Percentiles rank a stretch among this genome's conserved stretches.
Conservation (phyloP, 2,329 filamentous ascomycete species). For the Teratosphaeria pseudoeucalypti region DNA sequence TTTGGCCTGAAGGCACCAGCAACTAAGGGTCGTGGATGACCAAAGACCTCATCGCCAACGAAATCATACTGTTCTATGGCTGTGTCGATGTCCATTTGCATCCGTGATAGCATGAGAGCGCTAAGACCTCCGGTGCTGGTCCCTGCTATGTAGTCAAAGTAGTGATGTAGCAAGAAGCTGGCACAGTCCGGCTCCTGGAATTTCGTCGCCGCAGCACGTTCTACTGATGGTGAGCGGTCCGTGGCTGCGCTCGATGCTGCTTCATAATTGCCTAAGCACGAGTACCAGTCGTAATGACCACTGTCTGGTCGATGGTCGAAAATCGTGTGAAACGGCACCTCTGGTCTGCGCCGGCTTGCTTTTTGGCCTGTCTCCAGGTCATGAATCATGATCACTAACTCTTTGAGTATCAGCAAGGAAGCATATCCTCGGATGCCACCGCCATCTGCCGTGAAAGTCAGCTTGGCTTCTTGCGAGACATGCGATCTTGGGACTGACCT, state of each 20-base stretch:
- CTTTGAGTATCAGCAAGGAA: background rate
- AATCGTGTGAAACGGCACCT: background rate
- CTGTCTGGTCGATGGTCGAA: background rate
- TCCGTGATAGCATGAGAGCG: constrained; percentile 28
- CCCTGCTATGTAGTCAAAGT: constrained; percentile 32
- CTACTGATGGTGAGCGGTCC: background rate
- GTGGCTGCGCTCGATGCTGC: background rate
- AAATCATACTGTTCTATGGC: constrained; percentile 26
- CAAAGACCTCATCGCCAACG: constrained; percentile 1
- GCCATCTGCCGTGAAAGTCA: background rate
- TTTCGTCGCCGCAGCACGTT: background rate
- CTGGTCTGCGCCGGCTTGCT: background rate
- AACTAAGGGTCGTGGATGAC: background rate
- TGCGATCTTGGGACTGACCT: background rate
- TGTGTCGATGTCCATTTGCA: constrained; percentile 27
- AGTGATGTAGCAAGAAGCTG: constrained; percentile 12
- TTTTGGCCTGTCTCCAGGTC: background rate
- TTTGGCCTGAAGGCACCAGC: background rate
- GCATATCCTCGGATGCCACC: background rate
- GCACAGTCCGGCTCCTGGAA: background rate
- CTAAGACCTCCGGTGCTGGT: constrained; percentile 33
- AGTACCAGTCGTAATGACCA: background rate
- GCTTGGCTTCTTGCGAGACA: background rate
- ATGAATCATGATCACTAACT: background rate
- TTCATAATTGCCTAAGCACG: background rate